phyloP scores from a whole-genome alignment of 2,329 filamentous ascomycete species.

The Waltergamsia citrina region DNA sequence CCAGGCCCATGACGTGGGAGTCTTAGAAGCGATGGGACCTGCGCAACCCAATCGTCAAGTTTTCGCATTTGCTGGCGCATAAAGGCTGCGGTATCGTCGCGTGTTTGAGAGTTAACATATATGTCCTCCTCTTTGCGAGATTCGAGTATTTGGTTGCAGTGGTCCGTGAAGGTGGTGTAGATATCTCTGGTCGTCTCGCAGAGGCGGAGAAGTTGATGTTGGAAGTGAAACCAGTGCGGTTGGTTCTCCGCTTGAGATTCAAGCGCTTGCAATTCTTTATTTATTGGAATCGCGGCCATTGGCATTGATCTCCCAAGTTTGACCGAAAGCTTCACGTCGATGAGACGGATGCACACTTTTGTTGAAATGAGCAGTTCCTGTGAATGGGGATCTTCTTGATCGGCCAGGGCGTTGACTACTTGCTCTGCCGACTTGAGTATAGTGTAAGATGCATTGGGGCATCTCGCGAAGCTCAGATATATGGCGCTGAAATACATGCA shows the following conservation, averaged over 20 bases:
- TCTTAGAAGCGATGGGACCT: constrained; percentile 1
- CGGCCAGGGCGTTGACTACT: background rate
- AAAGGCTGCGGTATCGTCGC: constrained; percentile 1
- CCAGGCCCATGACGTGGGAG: background rate
- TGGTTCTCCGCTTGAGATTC: too few species aligned
- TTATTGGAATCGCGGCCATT: too few species aligned
- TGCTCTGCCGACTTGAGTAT: constrained; percentile 1
- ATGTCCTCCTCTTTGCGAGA: background rate
- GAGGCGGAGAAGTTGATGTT: constrained; percentile 1
- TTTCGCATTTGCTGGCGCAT: constrained; percentile 1
- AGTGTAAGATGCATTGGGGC: constrained; percentile 4
- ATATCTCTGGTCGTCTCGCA: background rate
- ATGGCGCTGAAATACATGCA: constrained; percentile 3
- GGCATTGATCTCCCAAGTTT: constrained; percentile 3
- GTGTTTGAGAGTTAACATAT: background rate
- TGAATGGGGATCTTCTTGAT: background rate
- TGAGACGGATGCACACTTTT: background rate
- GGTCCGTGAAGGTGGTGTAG: background rate
- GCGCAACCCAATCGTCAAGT: background rate
- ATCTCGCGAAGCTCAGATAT: constrained; percentile 4
- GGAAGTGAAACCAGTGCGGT: too few species aligned
- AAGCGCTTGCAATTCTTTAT: too few species aligned
- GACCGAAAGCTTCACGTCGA: constrained; percentile 2
- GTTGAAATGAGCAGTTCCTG: background rate
- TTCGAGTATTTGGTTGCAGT: background rate